phyloP scores from a whole-genome alignment of 768 basidiomycete genomes.

The Rhizopogon salebrosus region DNA sequence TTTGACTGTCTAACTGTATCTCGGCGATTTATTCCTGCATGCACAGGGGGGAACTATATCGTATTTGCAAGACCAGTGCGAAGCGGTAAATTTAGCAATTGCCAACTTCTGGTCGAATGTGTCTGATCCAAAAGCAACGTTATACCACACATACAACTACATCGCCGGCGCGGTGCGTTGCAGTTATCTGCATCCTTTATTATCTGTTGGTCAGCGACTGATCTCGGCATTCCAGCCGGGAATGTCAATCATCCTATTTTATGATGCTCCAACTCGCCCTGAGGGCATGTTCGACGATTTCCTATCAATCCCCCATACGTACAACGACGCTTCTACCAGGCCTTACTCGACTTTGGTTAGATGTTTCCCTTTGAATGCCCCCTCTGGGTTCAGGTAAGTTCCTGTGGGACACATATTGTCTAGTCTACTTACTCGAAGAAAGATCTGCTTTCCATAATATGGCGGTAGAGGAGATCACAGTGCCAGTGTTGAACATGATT shows the following conservation, averaged over 20 bases:
- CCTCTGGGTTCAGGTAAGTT: background rate
- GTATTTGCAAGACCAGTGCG: slow-evolving; percentile 9
- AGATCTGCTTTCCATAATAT: background rate
- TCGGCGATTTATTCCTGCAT: background rate
- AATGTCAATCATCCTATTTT: slow-evolving; percentile 42
- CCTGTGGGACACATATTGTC: background rate
- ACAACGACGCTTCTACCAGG: background rate
- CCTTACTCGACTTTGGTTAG: background rate
- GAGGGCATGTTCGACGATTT: slow-evolving; percentile 27
- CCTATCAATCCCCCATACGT: slow-evolving; percentile 21
- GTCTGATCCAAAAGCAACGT: background rate
- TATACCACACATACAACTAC: slow-evolving; percentile 39
- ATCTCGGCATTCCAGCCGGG: slow-evolving; percentile 10
- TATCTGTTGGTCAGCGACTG: slow-evolving; percentile 8
- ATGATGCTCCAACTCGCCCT: slow-evolving; percentile 39
- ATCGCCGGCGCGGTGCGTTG: slow-evolving; percentile 22
- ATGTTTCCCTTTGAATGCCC: background rate
- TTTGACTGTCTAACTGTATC: background rate
- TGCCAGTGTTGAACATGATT: background rate
- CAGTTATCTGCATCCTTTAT: background rate
- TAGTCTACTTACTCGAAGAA: background rate
- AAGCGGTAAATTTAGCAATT: background rate
- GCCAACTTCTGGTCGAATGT: background rate
- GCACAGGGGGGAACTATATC: slow-evolving; percentile 44
- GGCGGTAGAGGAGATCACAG: background rate